Evolutionary conservation across 2,329 filamentous ascomycete species (phyloP).

Genomic region (Rutstroemia sp.): DNA sequence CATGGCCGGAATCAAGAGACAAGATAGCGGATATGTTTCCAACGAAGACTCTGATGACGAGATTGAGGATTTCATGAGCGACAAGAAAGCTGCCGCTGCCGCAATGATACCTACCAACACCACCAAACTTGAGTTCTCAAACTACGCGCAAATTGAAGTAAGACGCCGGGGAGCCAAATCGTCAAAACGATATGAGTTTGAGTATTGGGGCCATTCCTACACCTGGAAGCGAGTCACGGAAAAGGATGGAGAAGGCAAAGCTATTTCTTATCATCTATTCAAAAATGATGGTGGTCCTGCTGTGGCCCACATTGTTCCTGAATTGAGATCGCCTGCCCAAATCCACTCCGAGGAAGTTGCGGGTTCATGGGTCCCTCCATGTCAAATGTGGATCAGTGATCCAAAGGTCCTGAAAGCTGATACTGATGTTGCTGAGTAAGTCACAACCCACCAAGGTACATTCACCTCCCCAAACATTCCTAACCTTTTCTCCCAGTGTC

Average conservation of each 20-base stretch:
- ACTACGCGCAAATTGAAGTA: slow-evolving; percentile 89
- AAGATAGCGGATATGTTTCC: slow-evolving; percentile 51
- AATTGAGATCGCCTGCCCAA: slow-evolving; percentile 65
- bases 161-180: slow-evolving; percentile 58
- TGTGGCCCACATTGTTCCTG: slow-evolving; percentile 80
- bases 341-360: slow-evolving; percentile 63
- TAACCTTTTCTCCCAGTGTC: slow-evolving; percentile 47
- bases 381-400: slow-evolving; percentile 85
- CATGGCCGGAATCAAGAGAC: slow-evolving; percentile 14
- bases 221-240: slow-evolving; percentile 71
- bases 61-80: slow-evolving; percentile 22
- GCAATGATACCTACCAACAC: slow-evolving; percentile 55
- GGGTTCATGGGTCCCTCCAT: slow-evolving; percentile 86
- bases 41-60: slow-evolving; percentile 31
- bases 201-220: slow-evolving; percentile 87
- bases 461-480: not conserved
- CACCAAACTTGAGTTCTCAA: slow-evolving; percentile 90
- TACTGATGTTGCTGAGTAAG: slow-evolving; percentile 84
- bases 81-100: slow-evolving; percentile 20
- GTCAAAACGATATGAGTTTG: slow-evolving; percentile 77
- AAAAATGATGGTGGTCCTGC: slow-evolving; percentile 54
- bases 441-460: slow-evolving; percentile 18
- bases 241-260: slow-evolving; percentile 54
- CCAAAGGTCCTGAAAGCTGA: slow-evolving; percentile 54
- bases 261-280: slow-evolving; percentile 73